These are phyloP conservation scores for Suillus variegatus DNA, from an alignment of 768 basidiomycete species.

Conservation along the genomic window DNA sequence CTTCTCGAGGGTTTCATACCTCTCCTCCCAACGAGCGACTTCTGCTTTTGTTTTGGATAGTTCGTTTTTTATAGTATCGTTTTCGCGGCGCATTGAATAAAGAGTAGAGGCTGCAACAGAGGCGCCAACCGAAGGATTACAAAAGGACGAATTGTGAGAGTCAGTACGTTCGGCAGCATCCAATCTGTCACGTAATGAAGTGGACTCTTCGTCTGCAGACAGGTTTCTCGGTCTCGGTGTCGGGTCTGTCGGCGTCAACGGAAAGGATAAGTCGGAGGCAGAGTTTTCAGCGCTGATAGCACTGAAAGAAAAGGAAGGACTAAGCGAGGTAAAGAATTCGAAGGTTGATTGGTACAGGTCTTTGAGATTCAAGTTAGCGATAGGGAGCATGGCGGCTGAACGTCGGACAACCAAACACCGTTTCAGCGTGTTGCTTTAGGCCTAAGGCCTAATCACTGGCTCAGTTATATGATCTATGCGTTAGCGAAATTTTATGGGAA, in stretches of 20 bases:
- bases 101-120: slow-evolving; percentile 46
- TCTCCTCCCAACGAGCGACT: slow-evolving; percentile 58
- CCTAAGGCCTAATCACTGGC: slow-evolving; percentile 38
- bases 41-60: slow-evolving; percentile 56
- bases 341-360: slow-evolving; percentile 55
- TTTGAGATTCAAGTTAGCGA: slow-evolving; percentile 48
- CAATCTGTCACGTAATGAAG: slow-evolving; percentile 46
- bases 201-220: slow-evolving; percentile 44
- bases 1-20: slow-evolving; percentile 61
- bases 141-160: slow-evolving; percentile 32
- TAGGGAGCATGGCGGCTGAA: slow-evolving; percentile 43
- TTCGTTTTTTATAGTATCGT: slow-evolving; percentile 56
- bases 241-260: slow-evolving; percentile 31
- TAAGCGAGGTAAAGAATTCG: slow-evolving; percentile 57
- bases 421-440: not conserved
- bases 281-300: slow-evolving; percentile 27
- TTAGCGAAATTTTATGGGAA: slow-evolving; percentile 13
- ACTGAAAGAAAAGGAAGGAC: slow-evolving; percentile 35
- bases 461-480: slow-evolving; percentile 14
- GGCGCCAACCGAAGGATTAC: slow-evolving; percentile 31
- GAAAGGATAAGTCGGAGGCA: slow-evolving; percentile 28
- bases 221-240: slow-evolving; percentile 22
- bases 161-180: slow-evolving; percentile 36
- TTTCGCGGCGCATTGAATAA: slow-evolving; percentile 50
- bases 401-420: slow-evolving; percentile 37